phyloP scores from a whole-genome alignment of 2,329 filamentous ascomycete species.

The Xylaria arbuscula region DNA sequence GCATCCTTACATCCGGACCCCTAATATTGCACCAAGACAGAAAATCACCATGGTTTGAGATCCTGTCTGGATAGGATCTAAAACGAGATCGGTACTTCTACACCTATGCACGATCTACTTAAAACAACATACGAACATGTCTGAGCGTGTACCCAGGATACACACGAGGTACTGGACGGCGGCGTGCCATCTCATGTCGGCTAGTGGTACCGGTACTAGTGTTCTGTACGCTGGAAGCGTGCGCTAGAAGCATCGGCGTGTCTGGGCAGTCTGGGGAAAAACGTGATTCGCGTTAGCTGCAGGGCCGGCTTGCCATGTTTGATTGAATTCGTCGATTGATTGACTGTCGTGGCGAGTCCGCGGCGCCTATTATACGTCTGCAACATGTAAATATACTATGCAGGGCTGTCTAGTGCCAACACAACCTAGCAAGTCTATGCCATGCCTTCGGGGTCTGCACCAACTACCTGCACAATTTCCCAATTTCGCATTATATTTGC shows the following conservation, averaged over 20 bases:
- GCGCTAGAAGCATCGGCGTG: slow-evolving; percentile 25
- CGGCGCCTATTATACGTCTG: neutral
- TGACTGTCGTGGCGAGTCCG: slow-evolving; percentile 5
- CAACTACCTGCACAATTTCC: slow-evolving; percentile 9
- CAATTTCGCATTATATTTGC: neutral
- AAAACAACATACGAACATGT: neutral
- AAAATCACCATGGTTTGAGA: neutral
- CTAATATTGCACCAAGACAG: neutral
- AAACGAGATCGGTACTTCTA: neutral
- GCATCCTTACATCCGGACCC: neutral
- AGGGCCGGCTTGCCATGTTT: slow-evolving; percentile 35
- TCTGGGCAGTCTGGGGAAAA: slow-evolving; percentile 37
- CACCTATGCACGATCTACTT: neutral
- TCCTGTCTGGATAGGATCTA: neutral
- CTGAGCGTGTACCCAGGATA: neutral
- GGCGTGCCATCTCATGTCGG: slow-evolving; percentile 10
- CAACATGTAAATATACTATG: neutral
- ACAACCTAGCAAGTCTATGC: slow-evolving; percentile 2
- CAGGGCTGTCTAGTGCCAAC: neutral
- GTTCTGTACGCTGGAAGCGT: slow-evolving; percentile 18
- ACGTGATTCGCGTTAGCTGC: slow-evolving; percentile 38
- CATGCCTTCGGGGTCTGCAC: slow-evolving; percentile 9
- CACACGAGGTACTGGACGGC: neutral
- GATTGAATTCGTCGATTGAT: slow-evolving; percentile 16
- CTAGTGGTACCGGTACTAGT: slow-evolving; percentile 14